Evolutionary conservation across 108 stramenopile genomes (phyloP), one percentile per base, ranked within the genome.

Genomic region (Nitzschia palea): DNA sequence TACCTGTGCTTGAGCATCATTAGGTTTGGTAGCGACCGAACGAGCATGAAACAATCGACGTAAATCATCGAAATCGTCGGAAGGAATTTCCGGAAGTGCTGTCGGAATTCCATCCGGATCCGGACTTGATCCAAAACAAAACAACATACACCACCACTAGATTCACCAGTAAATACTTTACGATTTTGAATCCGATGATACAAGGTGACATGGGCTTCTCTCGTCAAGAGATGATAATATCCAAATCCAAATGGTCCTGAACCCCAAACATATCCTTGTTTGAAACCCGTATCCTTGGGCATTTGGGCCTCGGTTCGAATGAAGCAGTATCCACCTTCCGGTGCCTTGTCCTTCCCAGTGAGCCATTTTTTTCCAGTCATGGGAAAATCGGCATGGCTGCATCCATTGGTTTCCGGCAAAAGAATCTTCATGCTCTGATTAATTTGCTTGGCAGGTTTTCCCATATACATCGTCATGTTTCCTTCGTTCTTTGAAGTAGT

Each of bases 251-350:
- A 60, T 15, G 59, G 36, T 26, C 59, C 59, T 32, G 40, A n/a
- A 32, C 59, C 59, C 59, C 59, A 60, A 26, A 60, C 59, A 60
- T 42, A 60, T 17, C 40, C 59, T 1, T 36, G 40, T 23, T 60
- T 60, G 59, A 40, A 8, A 8, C 59, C 59, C n/a, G 15, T 4
- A 34, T 40, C 59, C 1, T 20, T 18, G 0, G 59, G 59, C 9
- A 60, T 31, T 25, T 60, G 36, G 43, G 40, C 26, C 10, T 40
- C 40, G 6, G 59, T 60, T 42, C 43, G 40, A 26, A 60, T 60
- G 5, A 60, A 60, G 5, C 59, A 60, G 15, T 31, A 34, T 42
- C 33, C 59, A 5, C 59, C 59, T 20, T 20, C 47, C 15, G 47
- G 47, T 48, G 47, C 47, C 40, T 60, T 60, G 23, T 55, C 54